phyloP scores from a whole-genome alignment of 805 yeast species.

The Nakazawaea pomicola region DNA sequence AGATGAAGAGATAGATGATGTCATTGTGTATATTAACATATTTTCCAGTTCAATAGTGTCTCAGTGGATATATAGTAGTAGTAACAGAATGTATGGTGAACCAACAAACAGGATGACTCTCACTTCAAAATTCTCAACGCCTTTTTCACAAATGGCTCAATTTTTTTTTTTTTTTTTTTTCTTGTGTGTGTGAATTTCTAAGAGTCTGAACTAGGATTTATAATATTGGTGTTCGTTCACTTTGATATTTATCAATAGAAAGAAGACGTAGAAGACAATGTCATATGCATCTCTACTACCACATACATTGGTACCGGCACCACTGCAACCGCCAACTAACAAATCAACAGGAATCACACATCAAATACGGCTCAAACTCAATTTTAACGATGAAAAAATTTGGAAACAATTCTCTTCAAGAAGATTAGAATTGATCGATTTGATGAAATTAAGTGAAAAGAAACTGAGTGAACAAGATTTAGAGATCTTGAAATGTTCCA shows the following conservation, averaged over 20 bases:
- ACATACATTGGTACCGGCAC: no score
- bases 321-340: not conserved
- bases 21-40: not conserved
- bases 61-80: not conserved
- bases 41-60: not conserved
- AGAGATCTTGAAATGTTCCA: constrained; percentile 74
- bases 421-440: constrained; percentile 82
- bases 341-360: constrained; percentile 43
- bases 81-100: no score
- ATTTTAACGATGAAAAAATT: constrained; percentile 71
- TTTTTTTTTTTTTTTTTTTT: not conserved
- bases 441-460: constrained; percentile 48
- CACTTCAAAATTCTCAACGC: not conserved
- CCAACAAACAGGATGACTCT: not conserved
- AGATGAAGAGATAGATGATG: no score
- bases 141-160: constrained; percentile 7
- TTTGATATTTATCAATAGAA: not conserved
- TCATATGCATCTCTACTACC: not conserved
- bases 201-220: not conserved
- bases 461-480: constrained; percentile 94
- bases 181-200: not conserved
- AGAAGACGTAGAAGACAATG: not conserved
- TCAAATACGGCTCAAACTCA: constrained; percentile 54
- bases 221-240: no score
- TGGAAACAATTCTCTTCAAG: constrained; percentile 94